phyloP scores from a whole-genome alignment of 176 grass and related monocot genomes.

The Aegilops tauschii region DNA sequence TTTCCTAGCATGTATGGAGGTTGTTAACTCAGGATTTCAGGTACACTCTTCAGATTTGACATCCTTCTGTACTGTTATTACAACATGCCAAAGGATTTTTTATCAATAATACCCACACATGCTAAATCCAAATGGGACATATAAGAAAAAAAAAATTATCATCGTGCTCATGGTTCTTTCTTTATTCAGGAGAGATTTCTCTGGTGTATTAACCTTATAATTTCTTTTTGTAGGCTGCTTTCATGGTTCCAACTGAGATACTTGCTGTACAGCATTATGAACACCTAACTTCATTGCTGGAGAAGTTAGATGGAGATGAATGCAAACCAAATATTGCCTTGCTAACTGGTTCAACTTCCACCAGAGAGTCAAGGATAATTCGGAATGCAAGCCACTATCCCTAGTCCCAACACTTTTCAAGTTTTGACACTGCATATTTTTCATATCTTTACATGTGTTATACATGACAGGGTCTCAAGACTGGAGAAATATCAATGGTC shows the following conservation, averaged over 20 bases:
- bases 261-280: slow-evolving; percentile 89
- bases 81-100: slow-evolving; percentile 24
- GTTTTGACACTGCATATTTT: slow-evolving; percentile 19
- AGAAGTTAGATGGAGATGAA: slow-evolving; percentile 62
- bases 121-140: slow-evolving; percentile 24
- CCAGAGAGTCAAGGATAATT: slow-evolving; percentile 67
- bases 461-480: slow-evolving; percentile 64
- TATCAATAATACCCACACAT: neutral
- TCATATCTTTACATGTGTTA: slow-evolving; percentile 22
- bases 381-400: slow-evolving; percentile 51
- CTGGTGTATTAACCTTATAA: slow-evolving; percentile 29
- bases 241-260: slow-evolving; percentile 95
- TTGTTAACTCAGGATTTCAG: slow-evolving; percentile 93
- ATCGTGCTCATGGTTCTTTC: slow-evolving; percentile 8
- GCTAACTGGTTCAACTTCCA: slow-evolving; percentile 85
- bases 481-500: slow-evolving; percentile 84
- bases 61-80: slow-evolving; percentile 24
- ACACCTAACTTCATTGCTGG: slow-evolving; percentile 70
- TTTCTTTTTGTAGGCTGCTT: slow-evolving; percentile 66
- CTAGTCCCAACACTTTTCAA: slow-evolving; percentile 32
- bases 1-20: slow-evolving; percentile 96
- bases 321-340: slow-evolving; percentile 77
- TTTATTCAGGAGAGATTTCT: slow-evolving; percentile 18
- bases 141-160: neutral
- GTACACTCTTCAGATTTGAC: slow-evolving; percentile 35